Evolutionary conservation across 345 rosid species (phyloP), one percentile per base, ranked within the genome.

Genomic region (Alliaria petiolata): DNA sequence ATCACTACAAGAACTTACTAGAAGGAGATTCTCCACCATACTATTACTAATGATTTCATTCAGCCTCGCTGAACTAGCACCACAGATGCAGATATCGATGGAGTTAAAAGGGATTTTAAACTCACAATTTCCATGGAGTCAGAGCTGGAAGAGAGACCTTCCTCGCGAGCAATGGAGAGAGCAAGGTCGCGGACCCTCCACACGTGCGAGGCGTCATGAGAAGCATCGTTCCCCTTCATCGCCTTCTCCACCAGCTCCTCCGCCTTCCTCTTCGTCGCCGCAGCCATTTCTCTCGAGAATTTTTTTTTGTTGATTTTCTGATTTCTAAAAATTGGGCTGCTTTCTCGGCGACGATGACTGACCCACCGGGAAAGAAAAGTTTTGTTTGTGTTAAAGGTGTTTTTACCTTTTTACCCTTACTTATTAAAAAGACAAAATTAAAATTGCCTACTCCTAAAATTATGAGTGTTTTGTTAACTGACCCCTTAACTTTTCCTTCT

Each of bases 161-260:
- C 90, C 65, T 90, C 92, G 4, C 80, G 81, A 8, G 97, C 96
- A 26, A 90, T 81, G 45, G 95, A 88, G 78, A 90, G 85, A 22
- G 97, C 92, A 12, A 93, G 82, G 78, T 86, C 92, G 56, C 97
- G 76, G 28, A 93, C 96, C 80, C 97, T 83, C 85, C 87, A 80
- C 28, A 88, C 96, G 57, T 93, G 97, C 56, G 66, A 76, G 10
- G 88, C 80, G 62, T 90, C 98, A 61, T 88, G 98, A 28, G 98
- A 90, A 5, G 93, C 84, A 76, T 93, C 96, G 82, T 93, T 88
- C 53, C 86, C 89, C 62, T 82, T 84, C 97, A 91, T 89, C 46
- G 42, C 25, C 61, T 60, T 81, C 33, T 78, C 74, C 79, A 88
- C 89, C 54, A 93, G 66, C 76, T 78, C 62, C 85, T 88, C 92